These are phyloP conservation scores for Candida easanensis DNA, from an alignment of 805 yeast genomes.

Conservation along the genomic window DNA sequence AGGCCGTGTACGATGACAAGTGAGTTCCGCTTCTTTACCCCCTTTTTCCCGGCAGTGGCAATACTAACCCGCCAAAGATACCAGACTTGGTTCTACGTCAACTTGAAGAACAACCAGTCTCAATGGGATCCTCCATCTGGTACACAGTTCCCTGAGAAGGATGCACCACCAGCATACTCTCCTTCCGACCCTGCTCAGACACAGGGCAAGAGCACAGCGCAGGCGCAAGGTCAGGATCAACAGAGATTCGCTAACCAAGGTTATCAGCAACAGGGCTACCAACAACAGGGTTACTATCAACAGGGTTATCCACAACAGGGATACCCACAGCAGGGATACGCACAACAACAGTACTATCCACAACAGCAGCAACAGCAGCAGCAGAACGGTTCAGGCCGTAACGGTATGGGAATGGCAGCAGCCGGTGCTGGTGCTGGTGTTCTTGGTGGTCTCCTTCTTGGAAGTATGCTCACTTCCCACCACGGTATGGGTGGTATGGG, in stretches of 20 bases:
- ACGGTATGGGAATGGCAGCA: conserved; percentile 26
- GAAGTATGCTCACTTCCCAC: conserved; percentile 26
- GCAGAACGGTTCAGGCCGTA: conserved; percentile 30
- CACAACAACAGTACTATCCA: conserved; percentile 27
- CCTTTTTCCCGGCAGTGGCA: background rate
- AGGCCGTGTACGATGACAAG: conserved; percentile 67
- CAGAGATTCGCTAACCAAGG: no score
- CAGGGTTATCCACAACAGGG: conserved; percentile 28
- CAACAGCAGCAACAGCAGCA: conserved; percentile 26
- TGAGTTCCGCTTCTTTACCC: conserved; percentile 2
- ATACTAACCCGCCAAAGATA: conserved; percentile 31
- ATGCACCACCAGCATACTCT: conserved; percentile 41
- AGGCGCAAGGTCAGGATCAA: no score
- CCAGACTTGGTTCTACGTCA: conserved; percentile 78
- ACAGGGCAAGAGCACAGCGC: no score
- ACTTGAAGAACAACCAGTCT: conserved; percentile 65
- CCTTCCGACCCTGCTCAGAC: conserved; percentile 8
- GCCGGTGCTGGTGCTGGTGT: conserved; percentile 30
- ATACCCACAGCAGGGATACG: conserved; percentile 18
- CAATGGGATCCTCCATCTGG: conserved; percentile 89
- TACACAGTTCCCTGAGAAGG: conserved; percentile 39
- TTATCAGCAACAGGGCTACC: conserved; percentile 12
- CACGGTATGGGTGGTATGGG: conserved; percentile 23
- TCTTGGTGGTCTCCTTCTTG: conserved; percentile 31
- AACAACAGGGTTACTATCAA: conserved; percentile 10